Evolutionary conservation across 2,329 filamentous ascomycete species (phyloP), one percentile per base, ranked within the genome.

Genomic region (Paracamarosporium sp.): DNA sequence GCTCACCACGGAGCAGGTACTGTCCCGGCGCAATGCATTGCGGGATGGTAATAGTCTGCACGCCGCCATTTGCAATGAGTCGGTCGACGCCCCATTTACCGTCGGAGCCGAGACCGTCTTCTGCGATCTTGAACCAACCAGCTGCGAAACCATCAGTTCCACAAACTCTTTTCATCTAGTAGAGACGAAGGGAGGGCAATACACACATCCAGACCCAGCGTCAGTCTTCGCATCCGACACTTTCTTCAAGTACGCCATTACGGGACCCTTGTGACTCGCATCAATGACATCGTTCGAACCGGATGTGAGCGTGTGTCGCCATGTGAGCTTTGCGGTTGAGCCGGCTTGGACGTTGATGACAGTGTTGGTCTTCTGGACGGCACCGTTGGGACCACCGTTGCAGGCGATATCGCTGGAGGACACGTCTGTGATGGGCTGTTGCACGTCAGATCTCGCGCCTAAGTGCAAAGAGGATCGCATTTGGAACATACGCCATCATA

Each of bases 241-340:
- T 66, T 86, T 86, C 74, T 85, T 85, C 54, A 86, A 70, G 66
- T 86, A 86, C 0, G 83, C 84, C 70, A 85, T 76, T 0, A 83
- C 83, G 20, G 84, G 84, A 1, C 85, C 84, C 63, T 84, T 80
- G 73, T 88, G 85, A 33, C 78, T 80, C 0, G 82, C 66, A 55
- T 86, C 85, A 75, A 88, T 85, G 36, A 86, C 80, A 61, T 88
- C 83, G 55, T 71, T 71, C 1, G 80, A 61, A 5, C 81, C 82
- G 0, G 66, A 67, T 5, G 71, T 74, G 12, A 87, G 75, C 1
- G 84, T 86, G 74, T 88, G 84, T 58, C 85, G 78, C 85, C 85
- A 88, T 57, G 83, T 79, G 5, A 85, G 83, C 8, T 79, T 81
- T 2, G 86, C 80, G 1, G 76, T 81, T 20, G 77, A 77, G 15